These are phyloP conservation scores for Aspergillus thermomutatus DNA, from an alignment of 2,329 filamentous ascomycete species.

Conservation along the genomic window DNA sequence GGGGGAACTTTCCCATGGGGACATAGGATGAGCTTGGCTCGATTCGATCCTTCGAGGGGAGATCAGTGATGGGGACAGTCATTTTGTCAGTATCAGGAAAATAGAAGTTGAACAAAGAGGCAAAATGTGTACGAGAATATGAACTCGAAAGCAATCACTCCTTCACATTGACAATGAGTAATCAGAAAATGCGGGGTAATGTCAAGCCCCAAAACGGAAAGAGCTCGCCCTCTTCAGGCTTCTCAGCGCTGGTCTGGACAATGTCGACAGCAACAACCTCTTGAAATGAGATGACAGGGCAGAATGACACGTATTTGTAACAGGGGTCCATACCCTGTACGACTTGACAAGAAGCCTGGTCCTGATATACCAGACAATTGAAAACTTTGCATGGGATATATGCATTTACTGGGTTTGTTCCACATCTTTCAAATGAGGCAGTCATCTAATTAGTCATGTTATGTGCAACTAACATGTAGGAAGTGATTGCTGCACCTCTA, in stretches of 20 bases:
- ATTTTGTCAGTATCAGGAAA: not conserved
- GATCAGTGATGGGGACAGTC: not conserved
- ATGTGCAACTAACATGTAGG: not conserved
- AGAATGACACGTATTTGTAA: not conserved
- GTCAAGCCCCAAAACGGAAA: not conserved
- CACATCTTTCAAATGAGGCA: not conserved
- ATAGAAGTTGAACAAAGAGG: not conserved
- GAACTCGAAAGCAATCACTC: not conserved
- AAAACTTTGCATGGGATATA: not conserved
- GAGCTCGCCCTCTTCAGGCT: no score
- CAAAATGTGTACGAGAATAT: not conserved
- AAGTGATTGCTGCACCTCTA: not conserved
- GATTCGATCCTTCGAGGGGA: constrained; percentile 41
- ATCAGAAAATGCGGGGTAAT: not conserved
- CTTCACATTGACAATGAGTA: not conserved
- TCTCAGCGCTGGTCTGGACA: no score
- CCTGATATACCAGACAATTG: not conserved
- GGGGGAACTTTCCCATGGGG: constrained; percentile 42
- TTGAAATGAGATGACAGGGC: not conserved
- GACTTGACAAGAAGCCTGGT: not conserved
- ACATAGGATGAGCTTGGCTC: constrained; percentile 56
- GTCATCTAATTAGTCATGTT: not conserved
- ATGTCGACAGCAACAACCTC: not conserved
- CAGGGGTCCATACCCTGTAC: not conserved
- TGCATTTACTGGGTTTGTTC: not conserved